Conservation (phyloP, 305 asterid genomes). For the Caryopteris hybrid region DNA sequence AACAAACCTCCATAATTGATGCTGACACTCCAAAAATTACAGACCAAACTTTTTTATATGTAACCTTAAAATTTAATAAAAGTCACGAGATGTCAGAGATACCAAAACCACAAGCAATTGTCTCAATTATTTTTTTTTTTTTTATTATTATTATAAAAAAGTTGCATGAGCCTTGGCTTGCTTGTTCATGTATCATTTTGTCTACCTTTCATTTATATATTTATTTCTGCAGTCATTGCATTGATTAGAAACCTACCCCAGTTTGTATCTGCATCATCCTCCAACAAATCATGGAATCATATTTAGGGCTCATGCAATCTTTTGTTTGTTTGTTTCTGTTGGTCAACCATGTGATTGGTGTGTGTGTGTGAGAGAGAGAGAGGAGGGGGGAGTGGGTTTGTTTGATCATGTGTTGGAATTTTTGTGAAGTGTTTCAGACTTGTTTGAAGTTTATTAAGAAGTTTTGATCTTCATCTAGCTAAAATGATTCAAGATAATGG, state of each 20-base stretch:
- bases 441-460: not conserved
- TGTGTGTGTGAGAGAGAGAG: not conserved
- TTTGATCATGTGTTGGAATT: no score
- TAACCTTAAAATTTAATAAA: constrained; percentile 24
- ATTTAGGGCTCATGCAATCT: constrained; percentile 26
- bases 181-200: constrained; percentile 21
- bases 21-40: constrained; percentile 32
- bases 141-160: not conserved
- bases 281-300: constrained; percentile 33
- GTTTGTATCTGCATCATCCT: constrained; percentile 28
- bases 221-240: constrained; percentile 16
- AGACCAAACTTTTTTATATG: constrained; percentile 33
- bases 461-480: not conserved
- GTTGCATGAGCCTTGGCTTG: constrained; percentile 25
- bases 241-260: constrained; percentile 34
- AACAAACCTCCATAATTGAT: constrained; percentile 24
- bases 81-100: constrained; percentile 57
- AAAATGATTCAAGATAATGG: not conserved
- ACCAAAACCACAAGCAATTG: constrained; percentile 66
- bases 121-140: constrained; percentile 10
- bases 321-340: constrained; percentile 25
- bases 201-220: not conserved
- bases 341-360: constrained; percentile 30
- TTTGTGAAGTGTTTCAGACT: no score
- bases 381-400: no score